Evolutionary conservation across 2,329 filamentous ascomycete species (phyloP), one percentile per base, ranked within the genome.

Genomic region (Scedosporium minutisporum): DNA sequence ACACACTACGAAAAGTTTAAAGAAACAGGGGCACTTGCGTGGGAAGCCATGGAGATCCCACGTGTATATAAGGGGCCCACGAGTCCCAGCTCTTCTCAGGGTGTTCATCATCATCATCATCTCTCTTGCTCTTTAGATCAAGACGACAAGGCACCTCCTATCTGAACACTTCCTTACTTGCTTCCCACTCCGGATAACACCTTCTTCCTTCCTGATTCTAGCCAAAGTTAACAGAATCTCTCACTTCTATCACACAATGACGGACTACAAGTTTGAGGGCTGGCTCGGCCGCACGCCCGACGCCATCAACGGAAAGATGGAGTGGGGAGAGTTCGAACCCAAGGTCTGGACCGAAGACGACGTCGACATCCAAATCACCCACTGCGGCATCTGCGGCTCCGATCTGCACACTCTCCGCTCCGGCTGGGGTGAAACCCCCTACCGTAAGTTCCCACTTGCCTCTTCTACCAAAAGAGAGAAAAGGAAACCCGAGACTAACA

Each of bases 331-430:
- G 63, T 87, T 81, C 62, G 77, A 85, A 71, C 85, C 85, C 44
- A 88, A 88, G 76, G 73, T 75, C n/a, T 88, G 84, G 81, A 81
- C 85, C 55, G 86, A 88, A 70, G 82, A 78, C 27, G 85, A 88
- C 65, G 73, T 89, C 62, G 86, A 89, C 68, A 86, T 89, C 67
- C 77, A 82, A 68, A 75, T 89, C 65, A 82, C 83, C 3, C 85
- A 88, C 74, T 88, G 85, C 68, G 86, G 86, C 64, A 80, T 89
- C 65, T 89, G 86, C 69, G 86, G 84, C 62, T 82, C 80, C 0
- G 85, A 88, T 66, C 59, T 87, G 42, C 84, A 88, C 72, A 80
- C 76, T 4, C 75, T 87, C 3, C 77, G 80, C 44, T 82, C 81
- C 1, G 84, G 80, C 57, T 84, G 81, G 81, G 73, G 68, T 61